These are phyloP conservation scores for Sporothrix luriei DNA, from an alignment of 2,329 filamentous ascomycete genomes.

Conservation along the genomic window DNA sequence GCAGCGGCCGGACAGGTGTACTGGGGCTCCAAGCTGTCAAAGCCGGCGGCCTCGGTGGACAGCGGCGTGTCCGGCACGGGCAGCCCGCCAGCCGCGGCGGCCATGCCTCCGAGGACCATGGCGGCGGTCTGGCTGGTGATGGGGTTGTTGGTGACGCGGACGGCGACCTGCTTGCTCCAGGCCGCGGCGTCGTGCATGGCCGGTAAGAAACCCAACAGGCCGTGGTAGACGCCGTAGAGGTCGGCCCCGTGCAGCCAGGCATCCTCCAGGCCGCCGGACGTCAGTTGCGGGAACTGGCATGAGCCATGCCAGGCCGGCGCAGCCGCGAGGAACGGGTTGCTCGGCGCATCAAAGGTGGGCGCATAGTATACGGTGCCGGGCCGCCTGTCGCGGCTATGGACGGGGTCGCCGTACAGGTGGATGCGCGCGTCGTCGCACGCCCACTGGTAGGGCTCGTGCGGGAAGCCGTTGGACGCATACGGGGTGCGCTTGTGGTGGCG, in stretches of 20 bases:
- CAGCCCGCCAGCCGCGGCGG: constrained; percentile 54
- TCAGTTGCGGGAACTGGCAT: constrained; percentile 83
- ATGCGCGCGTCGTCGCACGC: constrained; percentile 70
- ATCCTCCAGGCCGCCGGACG: constrained; percentile 69
- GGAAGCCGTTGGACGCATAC: constrained; percentile 76
- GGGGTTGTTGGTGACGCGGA: constrained; percentile 77
- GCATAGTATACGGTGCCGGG: constrained; percentile 57
- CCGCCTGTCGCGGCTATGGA: constrained; percentile 49
- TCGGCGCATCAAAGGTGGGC: constrained; percentile 60
- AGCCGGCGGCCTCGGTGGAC: constrained; percentile 54
- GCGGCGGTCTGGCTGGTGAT: constrained; percentile 81
- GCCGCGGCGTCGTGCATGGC: constrained; percentile 43
- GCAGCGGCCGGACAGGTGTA: constrained; percentile 63
- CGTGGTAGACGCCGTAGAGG: constrained; percentile 73
- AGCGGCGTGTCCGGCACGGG: constrained; percentile 61
- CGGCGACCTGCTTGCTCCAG: constrained; percentile 55
- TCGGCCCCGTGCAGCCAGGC: constrained; percentile 76
- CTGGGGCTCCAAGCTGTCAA: constrained; percentile 74
- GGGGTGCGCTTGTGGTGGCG: constrained; percentile 84
- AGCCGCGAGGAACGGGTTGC: constrained; percentile 66
- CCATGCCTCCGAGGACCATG: constrained; percentile 74
- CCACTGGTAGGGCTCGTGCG: constrained; percentile 72
- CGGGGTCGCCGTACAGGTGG: constrained; percentile 67
- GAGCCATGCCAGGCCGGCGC: constrained; percentile 69
- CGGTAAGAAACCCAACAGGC: constrained; percentile 69